These are phyloP conservation scores for Diaporthe humulicola DNA, from an alignment of 2,329 filamentous ascomycete species.

Conservation along the genomic window DNA sequence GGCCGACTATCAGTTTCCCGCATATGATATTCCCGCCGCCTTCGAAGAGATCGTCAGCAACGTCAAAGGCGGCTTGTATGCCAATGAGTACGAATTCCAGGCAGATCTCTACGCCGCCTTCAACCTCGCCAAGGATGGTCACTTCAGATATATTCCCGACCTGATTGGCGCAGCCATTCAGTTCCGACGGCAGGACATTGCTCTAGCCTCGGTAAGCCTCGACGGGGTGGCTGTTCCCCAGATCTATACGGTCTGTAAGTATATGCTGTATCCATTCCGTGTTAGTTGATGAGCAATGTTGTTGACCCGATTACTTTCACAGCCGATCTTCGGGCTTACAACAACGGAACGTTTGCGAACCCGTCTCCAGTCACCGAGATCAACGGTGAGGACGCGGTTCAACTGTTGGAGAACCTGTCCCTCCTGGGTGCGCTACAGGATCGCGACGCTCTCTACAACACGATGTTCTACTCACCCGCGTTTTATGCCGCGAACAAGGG, in stretches of 20 bases:
- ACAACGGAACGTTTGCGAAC: conserved; percentile 30
- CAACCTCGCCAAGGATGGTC: conserved; percentile 30
- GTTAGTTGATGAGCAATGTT: too few relatives aligned
- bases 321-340: conserved; percentile 33
- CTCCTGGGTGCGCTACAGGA: conserved; percentile 53
- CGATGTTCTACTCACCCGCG: conserved; percentile 53
- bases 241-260: conserved; percentile 29
- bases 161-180: conserved; percentile 25
- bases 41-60: conserved; percentile 31
- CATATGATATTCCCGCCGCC: conserved; percentile 23
- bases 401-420: conserved; percentile 47
- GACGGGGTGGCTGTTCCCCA: conserved; percentile 23
- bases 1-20: conserved; percentile 22
- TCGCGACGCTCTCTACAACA: conserved; percentile 56
- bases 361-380: conserved; percentile 48
- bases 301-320: neutral
- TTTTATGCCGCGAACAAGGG: conserved; percentile 24
- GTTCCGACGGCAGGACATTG: conserved; percentile 21
- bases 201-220: conserved; percentile 32
- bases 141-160: conserved; percentile 30
- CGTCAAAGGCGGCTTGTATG: conserved; percentile 17
- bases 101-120: conserved; percentile 29
- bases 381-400: conserved; percentile 48
- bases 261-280: too few relatives aligned
- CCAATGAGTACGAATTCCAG: conserved; percentile 33